A percentile compares a stretch with the other conserved stretches of the same genome.
Conservation (phyloP, 148 eudicot genomes). For the Pouteria glomerata region DNA sequence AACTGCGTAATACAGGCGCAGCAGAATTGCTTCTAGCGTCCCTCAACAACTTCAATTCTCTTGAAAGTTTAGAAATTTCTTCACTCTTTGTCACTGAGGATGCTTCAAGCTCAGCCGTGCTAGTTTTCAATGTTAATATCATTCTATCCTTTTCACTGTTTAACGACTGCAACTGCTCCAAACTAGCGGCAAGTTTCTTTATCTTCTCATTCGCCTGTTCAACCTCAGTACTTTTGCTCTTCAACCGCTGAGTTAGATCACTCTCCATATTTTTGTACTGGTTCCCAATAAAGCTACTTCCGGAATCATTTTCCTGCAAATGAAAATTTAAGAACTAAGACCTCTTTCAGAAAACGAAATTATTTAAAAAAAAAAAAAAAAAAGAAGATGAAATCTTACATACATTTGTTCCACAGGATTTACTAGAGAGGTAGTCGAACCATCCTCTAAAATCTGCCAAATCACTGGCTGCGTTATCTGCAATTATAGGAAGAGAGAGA, state of each 20-base stretch:
- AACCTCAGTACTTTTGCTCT: slow-evolving; percentile 41
- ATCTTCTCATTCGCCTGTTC: slow-evolving; percentile 44
- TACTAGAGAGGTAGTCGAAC: slow-evolving; percentile 44
- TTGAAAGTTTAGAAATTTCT: slow-evolving; percentile 34
- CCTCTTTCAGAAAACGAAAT: not conserved
- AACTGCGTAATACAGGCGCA: slow-evolving; percentile 37
- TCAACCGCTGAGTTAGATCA: slow-evolving; percentile 27
- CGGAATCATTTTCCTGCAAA: slow-evolving; percentile 34
- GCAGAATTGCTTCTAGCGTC: slow-evolving; percentile 20
- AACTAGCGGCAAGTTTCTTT: slow-evolving; percentile 24
- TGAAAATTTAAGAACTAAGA: not conserved
- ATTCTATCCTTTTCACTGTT: slow-evolving; percentile 37
- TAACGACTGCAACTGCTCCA: slow-evolving; percentile 53
- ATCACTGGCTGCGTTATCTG: slow-evolving; percentile 47
- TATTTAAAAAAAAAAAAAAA: not conserved
- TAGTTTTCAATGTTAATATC: slow-evolving; percentile 28
- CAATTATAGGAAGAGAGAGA: slow-evolving; percentile 10
- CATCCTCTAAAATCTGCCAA: slow-evolving; percentile 50
- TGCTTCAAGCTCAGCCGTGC: slow-evolving; percentile 33
- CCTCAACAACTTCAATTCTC: slow-evolving; percentile 37
- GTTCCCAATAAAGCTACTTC: slow-evolving; percentile 66
- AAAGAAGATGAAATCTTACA: slow-evolving; percentile 23
- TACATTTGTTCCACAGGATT: slow-evolving; percentile 33
- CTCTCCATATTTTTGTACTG: slow-evolving; percentile 56
- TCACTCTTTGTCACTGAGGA: slow-evolving; percentile 33